Base-by-base conservation (phyloP, 805 yeast species). In the Trichomonascus vanleenenianus region DNA sequence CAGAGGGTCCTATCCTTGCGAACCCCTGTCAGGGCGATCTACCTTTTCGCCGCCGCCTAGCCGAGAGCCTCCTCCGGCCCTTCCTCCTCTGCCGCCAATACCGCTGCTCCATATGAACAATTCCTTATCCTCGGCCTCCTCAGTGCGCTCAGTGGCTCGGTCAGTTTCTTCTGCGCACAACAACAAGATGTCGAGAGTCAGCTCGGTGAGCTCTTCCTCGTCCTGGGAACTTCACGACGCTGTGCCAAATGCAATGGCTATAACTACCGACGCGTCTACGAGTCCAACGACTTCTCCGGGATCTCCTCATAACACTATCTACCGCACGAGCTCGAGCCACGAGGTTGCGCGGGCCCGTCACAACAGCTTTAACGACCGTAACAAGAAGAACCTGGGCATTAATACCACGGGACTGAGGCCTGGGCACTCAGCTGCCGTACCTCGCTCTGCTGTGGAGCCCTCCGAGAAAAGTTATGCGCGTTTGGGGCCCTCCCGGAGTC, bases 381-480 rank as follows among this genome's bases (percentile, higher is more conserved):
- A 50, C 50, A 51, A 47, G 40, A 51, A 51, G 45, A 48, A 51
- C 43, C 48, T 51, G 34, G 53, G 53, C 11, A 50, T 51, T 38
- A 48, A 43, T 20, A 42, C 50, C 22, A 25, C 27, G 4, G 27
- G 27, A 8, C 27, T 22, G 27, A 4, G 27, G 15, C 30, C 27
- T 3, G 15, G 7, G 10, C 43, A 19, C 10, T 14, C 42, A 6
- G 35, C n/a, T 6, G 16, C 35, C 3, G 25, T 16, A n/a, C 42
- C 27, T 5, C 27, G 27, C 42, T 16, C 35, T 10, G 15, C 20
- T n/a, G 38, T 15, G 37, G 30, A 32, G 30, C 30, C 31, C 19
- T 8, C 20, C 5, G 41, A 38, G 11, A 14, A 16, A 6, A 16
- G 31, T 14, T 20, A 22, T 10, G 18, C 30, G 12, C n/a, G 32